These are phyloP conservation scores for Mucor lusitanicus DNA, from an alignment of 371 early-diverging fungal genomes.

Conservation along the genomic window DNA sequence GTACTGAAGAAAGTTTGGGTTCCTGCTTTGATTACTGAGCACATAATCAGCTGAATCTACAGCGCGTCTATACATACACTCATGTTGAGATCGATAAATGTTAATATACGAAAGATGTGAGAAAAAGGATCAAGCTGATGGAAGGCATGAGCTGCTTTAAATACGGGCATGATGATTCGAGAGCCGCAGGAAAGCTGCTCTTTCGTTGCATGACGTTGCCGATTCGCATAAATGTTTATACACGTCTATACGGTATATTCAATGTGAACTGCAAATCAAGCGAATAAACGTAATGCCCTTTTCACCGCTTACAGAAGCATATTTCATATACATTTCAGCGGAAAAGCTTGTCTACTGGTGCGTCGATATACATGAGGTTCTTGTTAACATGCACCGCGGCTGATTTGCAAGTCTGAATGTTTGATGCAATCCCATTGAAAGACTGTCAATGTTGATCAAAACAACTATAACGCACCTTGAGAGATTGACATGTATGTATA, in stretches of 20 bases:
- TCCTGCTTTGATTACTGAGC: conserved; percentile 5
- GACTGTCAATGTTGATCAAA: too few relatives aligned
- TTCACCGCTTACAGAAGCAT: too few relatives aligned
- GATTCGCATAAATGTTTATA: neutral
- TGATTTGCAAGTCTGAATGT: too few relatives aligned
- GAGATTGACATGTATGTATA: too few relatives aligned
- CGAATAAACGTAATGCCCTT: too few relatives aligned
- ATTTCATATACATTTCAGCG: too few relatives aligned
- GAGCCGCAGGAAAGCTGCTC: neutral
- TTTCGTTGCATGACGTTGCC: neutral
- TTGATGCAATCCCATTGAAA: too few relatives aligned
- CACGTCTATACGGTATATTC: too few relatives aligned
- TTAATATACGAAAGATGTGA: neutral
- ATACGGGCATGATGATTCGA: neutral
- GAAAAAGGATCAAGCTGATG: neutral
- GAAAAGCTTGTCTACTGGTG: too few relatives aligned
- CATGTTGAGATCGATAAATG: neutral
- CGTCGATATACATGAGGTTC: too few relatives aligned
- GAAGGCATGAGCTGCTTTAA: neutral
- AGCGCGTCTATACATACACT: neutral
- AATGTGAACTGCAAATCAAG: neutral
- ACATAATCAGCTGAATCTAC: neutral
- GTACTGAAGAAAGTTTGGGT: conserved; percentile 35
- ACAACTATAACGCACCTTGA: too few relatives aligned
- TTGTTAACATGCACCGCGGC: too few relatives aligned